phyloP scores from a whole-genome alignment of 805 yeast genomes.

The Candida sakaeoensis region DNA sequence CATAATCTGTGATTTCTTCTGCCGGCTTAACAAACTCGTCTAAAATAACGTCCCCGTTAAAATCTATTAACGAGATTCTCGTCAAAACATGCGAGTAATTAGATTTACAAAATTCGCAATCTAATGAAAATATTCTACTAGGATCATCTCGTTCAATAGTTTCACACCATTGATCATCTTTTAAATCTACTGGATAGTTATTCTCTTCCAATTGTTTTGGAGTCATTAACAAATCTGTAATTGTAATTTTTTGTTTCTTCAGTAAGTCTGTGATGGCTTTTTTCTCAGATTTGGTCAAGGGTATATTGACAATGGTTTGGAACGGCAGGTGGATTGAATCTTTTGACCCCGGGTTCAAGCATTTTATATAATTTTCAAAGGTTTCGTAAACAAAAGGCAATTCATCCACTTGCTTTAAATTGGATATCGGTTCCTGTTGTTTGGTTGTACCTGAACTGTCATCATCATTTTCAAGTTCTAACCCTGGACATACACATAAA shows the following conservation, averaged over 20 bases:
- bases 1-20: constrained; percentile 70
- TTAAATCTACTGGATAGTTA: constrained; percentile 57
- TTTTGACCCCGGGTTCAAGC: constrained; percentile 64
- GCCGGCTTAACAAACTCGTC: constrained; percentile 80
- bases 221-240: constrained; percentile 53
- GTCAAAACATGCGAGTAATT: constrained; percentile 64
- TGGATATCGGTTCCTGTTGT: constrained; percentile 7
- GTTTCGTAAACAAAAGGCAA: constrained; percentile 32
- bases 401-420: constrained; percentile 12
- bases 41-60: constrained; percentile 53
- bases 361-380: constrained; percentile 46
- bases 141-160: constrained; percentile 13
- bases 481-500: constrained; percentile 62
- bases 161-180: constrained; percentile 7
- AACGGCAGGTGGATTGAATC: constrained; percentile 52
- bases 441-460: constrained; percentile 7
- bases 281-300: constrained; percentile 55
- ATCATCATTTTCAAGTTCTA: constrained; percentile 36
- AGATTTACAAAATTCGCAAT: constrained; percentile 89
- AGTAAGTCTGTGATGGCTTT: constrained; percentile 31
- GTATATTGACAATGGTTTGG: constrained; percentile 53
- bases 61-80: constrained; percentile 70
- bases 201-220: constrained; percentile 45
- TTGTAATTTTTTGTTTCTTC: constrained; percentile 33
- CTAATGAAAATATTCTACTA: constrained; percentile 74